Conservation (phyloP, 345 rosid genomes). For the Eucalyptus cloeziana region DNA sequence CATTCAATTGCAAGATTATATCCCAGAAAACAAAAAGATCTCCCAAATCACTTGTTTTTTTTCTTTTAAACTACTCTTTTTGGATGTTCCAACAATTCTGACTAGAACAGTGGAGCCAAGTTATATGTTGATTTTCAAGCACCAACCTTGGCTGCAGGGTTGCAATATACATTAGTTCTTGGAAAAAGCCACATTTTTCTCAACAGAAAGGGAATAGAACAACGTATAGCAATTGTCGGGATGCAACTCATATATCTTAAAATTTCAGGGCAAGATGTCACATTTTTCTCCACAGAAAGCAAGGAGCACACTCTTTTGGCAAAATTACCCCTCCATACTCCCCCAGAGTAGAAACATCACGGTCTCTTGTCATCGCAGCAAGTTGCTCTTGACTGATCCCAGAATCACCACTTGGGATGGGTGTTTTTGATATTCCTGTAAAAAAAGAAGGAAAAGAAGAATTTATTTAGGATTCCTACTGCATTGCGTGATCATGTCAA, state of each 20-base stretch:
- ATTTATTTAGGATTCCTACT: neutral
- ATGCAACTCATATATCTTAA: neutral
- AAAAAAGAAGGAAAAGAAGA: neutral
- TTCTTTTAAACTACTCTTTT: too few relatives aligned
- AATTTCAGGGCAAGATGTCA: neutral
- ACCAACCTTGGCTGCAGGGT: neutral
- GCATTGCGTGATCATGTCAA: neutral
- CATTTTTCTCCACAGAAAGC: neutral
- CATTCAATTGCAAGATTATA: neutral
- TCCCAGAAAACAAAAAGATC: neutral
- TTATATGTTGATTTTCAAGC: neutral
- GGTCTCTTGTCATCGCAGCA: conserved; percentile 68
- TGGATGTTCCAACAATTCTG: neutral
- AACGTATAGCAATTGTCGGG: neutral
- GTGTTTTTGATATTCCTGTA: conserved; percentile 21
- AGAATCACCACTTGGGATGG: conserved; percentile 41
- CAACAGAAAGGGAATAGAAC: neutral
- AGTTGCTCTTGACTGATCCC: conserved; percentile 64
- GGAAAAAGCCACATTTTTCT: neutral
- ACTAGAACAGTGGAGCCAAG: neutral
- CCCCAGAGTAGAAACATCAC: conserved; percentile 37
- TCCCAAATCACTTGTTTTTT: neutral
- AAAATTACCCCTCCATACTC: conserved; percentile 74
- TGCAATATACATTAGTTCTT: neutral
- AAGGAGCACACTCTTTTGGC: neutral